Evolutionary conservation across 1,139 yeast species (phyloP), one percentile per base, ranked within the genome.

Genomic region (Meyerozyma elateridarum): DNA sequence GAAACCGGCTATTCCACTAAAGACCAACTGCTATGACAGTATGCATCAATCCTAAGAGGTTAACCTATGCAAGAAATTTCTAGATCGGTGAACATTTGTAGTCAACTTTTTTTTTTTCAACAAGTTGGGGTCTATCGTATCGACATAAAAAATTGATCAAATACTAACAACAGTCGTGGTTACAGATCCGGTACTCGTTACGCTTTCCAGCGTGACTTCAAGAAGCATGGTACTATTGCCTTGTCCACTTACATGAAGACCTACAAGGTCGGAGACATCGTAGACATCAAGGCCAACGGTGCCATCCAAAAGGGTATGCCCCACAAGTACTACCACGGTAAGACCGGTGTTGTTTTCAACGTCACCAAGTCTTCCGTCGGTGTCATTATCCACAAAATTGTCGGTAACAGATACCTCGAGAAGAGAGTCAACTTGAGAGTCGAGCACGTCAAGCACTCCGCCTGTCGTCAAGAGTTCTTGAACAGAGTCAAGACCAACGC

Each of bases 101-200:
- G n/a, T n/a, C n/a, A n/a, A n/a, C n/a, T n/a, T n/a, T n/a, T n/a
- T n/a, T n/a, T n/a, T n/a, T n/a, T n/a, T n/a, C n/a, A n/a, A n/a
- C n/a, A n/a, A n/a, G n/a, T n/a, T n/a, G n/a, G n/a, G n/a, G n/a
- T n/a, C n/a, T n/a, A n/a, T n/a, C n/a, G n/a, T n/a, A n/a, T n/a
- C n/a, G n/a, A n/a, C n/a, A n/a, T n/a, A n/a, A n/a, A n/a, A n/a
- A n/a, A n/a, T n/a, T n/a, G n/a, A n/a, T n/a, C 14, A 22, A n/a
- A 24, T 42, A 41, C 45, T 41, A 41, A 41, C 46, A 13, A n/a
- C 59, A 83, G 93, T 74, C 96, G 87, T 79, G 98, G 98, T 83
- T 88, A 85, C 83, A 88, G 97, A 89, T 87, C 96, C 63, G 94
- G 97, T 80, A 91, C 97, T 77, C 95, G 98, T 78, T 91, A 91